Percentiles rank a stretch among this genome's conserved stretches.
phyloP scores from a whole-genome alignment of 2,329 filamentous ascomycete species.

The Sclerotinia nivalis region DNA sequence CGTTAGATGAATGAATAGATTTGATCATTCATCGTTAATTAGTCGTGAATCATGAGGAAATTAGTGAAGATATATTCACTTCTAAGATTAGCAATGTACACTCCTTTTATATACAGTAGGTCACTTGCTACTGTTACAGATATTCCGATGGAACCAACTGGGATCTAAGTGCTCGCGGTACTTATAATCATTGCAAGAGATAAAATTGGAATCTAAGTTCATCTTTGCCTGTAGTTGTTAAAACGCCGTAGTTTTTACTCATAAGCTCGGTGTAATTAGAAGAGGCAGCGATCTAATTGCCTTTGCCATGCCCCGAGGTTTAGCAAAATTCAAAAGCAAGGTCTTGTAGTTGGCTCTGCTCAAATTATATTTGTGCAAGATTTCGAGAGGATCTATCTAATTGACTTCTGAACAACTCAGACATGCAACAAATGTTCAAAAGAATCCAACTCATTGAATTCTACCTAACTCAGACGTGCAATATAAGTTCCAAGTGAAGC shows the following conservation, averaged over 20 bases:
- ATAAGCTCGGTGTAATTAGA: too few species aligned
- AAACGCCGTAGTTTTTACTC: too few species aligned
- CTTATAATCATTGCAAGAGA: neutral
- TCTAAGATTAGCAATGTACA: neutral
- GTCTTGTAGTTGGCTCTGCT: neutral
- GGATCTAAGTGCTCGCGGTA: neutral
- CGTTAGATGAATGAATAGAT: too few species aligned
- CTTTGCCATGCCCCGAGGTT: too few species aligned
- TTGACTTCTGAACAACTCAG: neutral
- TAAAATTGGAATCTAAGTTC: too few species aligned
- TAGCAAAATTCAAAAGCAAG: too few species aligned
- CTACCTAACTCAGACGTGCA: neutral
- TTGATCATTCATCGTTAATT: too few species aligned
- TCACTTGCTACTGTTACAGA: neutral
- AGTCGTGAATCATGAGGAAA: neutral
- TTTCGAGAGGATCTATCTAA: too few species aligned
- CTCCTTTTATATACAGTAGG: neutral
- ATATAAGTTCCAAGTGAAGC: neutral
- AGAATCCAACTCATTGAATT: too few species aligned
- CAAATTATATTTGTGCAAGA: neutral
- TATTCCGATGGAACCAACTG: neutral
- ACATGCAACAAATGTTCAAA: neutral
- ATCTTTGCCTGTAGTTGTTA: too few species aligned
- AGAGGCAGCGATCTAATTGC: too few species aligned
- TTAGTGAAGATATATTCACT: neutral